phyloP scores from a whole-genome alignment of 805 yeast species.

The Candida ipomoeae region DNA sequence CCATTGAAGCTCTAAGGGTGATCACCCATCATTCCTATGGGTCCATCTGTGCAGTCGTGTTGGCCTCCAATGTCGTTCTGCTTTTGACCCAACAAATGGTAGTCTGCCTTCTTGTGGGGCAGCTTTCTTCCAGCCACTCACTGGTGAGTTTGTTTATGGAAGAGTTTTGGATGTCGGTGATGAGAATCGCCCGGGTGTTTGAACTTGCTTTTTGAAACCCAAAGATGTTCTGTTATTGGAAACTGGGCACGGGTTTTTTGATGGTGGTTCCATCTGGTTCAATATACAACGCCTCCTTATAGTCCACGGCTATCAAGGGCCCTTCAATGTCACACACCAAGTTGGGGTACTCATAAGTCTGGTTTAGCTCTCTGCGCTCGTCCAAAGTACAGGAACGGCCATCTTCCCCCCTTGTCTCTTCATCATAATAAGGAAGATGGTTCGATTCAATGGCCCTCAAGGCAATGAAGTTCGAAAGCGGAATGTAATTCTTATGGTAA shows the following conservation, averaged over 20 bases:
- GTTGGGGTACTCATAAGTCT: slow-evolving; percentile 74
- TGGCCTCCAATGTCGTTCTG: slow-evolving; percentile 9
- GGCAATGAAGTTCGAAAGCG: slow-evolving; percentile 82
- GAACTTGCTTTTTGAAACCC: background rate
- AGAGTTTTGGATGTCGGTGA: slow-evolving; percentile 1
- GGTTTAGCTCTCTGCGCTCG: slow-evolving; percentile 68
- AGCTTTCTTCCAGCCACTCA: background rate
- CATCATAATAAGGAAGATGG: slow-evolving; percentile 22
- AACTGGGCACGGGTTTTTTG: slow-evolving; percentile 18
- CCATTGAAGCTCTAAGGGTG: slow-evolving; percentile 51
- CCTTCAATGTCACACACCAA: slow-evolving; percentile 70
- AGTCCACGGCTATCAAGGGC: slow-evolving; percentile 75
- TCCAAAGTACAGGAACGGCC: slow-evolving; percentile 56
- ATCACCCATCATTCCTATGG: slow-evolving; percentile 10
- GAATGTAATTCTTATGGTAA: slow-evolving; percentile 76
- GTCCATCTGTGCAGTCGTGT: slow-evolving; percentile 6
- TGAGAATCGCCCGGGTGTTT: background rate
- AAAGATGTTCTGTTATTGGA: slow-evolving; percentile 3
- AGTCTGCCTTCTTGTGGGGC: slow-evolving; percentile 9
- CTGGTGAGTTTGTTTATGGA: slow-evolving; percentile 6
- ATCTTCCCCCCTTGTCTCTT: background rate
- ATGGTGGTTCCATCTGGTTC: slow-evolving; percentile 28
- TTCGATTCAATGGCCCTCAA: slow-evolving; percentile 66
- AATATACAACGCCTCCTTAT: slow-evolving; percentile 32
- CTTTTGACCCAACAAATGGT: slow-evolving; percentile 8